phyloP scores from a whole-genome alignment of 202 grass and related monocot genomes.

The Schoenoplectus tabernaemontani region DNA sequence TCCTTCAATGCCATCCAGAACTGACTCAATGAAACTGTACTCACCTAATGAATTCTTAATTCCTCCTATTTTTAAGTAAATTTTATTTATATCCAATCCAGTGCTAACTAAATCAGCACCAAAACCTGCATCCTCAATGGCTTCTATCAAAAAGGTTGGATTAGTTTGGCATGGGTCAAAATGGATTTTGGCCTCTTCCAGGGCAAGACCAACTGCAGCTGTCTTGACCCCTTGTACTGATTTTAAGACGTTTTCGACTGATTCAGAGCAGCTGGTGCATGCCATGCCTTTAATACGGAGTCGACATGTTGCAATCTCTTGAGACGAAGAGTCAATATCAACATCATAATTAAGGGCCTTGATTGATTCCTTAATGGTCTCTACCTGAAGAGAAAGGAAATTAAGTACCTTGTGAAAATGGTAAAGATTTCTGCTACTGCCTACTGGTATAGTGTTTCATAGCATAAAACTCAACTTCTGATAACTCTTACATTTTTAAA shows the following conservation, averaged over 20 bases:
- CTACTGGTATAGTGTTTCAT: neutral
- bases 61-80: conserved; percentile 78
- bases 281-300: conserved; percentile 98
- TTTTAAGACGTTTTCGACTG: conserved; percentile 64
- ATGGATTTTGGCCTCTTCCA: conserved; percentile 97
- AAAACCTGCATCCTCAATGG: conserved; percentile 91
- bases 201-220: conserved; percentile 80
- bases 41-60: conserved; percentile 47
- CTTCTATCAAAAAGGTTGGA: conserved; percentile 52
- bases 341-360: conserved; percentile 64
- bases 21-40: conserved; percentile 51
- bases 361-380: conserved; percentile 71
- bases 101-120: conserved; percentile 79
- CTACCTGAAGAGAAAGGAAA: conserved; percentile 41
- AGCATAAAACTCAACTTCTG: neutral
- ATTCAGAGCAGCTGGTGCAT: conserved; percentile 96
- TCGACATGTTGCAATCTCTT: conserved; percentile 83
- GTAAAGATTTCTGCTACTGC: conserved; percentile 5
- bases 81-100: conserved; percentile 78
- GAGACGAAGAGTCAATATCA: conserved; percentile 56
- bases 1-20: conserved; percentile 59
- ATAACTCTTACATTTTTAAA: neutral
- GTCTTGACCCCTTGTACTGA: conserved; percentile 90
- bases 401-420: conserved; percentile 20
- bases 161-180: conserved; percentile 76